Conservation (phyloP, 148 eudicot genomes). For the Cornus kousa region DNA sequence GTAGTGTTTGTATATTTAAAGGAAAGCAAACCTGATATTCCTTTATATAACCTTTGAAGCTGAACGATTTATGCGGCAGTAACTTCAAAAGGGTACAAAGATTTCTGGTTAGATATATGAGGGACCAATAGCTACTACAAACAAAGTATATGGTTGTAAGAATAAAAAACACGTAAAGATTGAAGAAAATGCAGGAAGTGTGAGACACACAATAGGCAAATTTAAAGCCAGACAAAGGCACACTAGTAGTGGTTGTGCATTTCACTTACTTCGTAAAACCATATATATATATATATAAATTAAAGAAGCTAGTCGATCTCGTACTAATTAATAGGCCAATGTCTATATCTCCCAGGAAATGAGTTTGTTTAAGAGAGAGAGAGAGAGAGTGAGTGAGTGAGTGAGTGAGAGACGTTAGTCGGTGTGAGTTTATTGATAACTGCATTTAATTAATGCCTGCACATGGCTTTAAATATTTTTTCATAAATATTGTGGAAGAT, state of each 20-base stretch:
- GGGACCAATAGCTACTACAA: neutral
- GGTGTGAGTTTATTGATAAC: neutral
- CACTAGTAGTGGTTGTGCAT: neutral
- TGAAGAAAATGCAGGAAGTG: neutral
- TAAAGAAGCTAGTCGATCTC: neutral
- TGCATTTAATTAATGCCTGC: neutral
- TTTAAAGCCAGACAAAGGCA: neutral
- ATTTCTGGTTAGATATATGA: neutral
- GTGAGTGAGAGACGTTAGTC: neutral
- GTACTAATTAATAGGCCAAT: neutral
- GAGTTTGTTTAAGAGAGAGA: neutral
- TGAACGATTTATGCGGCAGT: neutral
- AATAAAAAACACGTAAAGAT: no score
- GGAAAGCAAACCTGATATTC: neutral
- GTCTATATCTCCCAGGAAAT: neutral
- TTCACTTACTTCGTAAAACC: neutral
- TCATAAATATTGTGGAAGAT: no score
- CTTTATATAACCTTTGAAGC: neutral
- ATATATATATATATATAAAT: neutral
- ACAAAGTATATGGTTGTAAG: neutral
- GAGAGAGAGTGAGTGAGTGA: constrained; percentile 5
- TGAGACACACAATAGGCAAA: neutral
- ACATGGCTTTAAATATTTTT: neutral
- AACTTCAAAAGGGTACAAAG: constrained; percentile 7
- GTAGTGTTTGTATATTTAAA: neutral